A percentile compares a stretch with the other conserved stretches of the same genome.
Evolutionary conservation across 495 filamentous ascomycete genomes (phyloP).

Genomic region (Hamigera avellanea): DNA sequence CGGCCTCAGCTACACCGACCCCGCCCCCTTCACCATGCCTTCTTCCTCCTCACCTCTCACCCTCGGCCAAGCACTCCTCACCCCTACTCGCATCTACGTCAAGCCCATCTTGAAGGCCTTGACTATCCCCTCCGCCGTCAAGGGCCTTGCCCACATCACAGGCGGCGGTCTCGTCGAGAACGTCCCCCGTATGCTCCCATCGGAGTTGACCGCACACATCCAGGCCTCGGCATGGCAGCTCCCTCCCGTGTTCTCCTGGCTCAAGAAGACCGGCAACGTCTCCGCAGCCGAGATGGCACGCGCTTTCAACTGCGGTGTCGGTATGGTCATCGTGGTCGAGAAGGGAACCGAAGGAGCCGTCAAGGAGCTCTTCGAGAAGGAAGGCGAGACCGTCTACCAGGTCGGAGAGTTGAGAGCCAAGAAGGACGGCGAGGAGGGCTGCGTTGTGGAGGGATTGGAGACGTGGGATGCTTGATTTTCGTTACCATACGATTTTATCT

Average conservation of each 20-base stretch:
- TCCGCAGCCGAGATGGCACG: conserved; percentile 65
- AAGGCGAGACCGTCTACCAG: conserved; percentile 67
- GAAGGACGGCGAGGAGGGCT: conserved; percentile 45
- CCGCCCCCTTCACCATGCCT: conserved; percentile 61
- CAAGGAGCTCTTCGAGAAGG: conserved; percentile 35
- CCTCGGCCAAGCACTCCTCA: conserved; percentile 64
- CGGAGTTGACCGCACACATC: conserved; percentile 60
- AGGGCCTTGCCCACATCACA: conserved; percentile 93
- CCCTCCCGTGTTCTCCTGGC: conserved; percentile 72
- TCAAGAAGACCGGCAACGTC: conserved; percentile 67
- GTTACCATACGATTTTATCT: conserved; percentile 1
- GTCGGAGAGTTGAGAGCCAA: conserved; percentile 56
- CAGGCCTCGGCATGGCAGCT: conserved; percentile 61
- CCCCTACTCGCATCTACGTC: conserved; percentile 76
- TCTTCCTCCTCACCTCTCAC: conserved; percentile 17
- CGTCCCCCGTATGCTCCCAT: conserved; percentile 82
- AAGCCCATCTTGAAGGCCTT: conserved; percentile 54
- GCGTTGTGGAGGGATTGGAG: conserved; percentile 57
- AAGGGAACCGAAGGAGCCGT: conserved; percentile 42
- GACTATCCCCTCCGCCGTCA: conserved; percentile 51
- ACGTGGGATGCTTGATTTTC: conserved; percentile 52
- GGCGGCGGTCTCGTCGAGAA: conserved; percentile 89
- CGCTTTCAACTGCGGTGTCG: conserved; percentile 89
- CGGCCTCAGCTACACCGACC: conserved; percentile 54
- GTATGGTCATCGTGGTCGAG: conserved; percentile 78